phyloP scores from a whole-genome alignment of 2,329 filamentous ascomycete genomes.

The Penicillium brasilianum region DNA sequence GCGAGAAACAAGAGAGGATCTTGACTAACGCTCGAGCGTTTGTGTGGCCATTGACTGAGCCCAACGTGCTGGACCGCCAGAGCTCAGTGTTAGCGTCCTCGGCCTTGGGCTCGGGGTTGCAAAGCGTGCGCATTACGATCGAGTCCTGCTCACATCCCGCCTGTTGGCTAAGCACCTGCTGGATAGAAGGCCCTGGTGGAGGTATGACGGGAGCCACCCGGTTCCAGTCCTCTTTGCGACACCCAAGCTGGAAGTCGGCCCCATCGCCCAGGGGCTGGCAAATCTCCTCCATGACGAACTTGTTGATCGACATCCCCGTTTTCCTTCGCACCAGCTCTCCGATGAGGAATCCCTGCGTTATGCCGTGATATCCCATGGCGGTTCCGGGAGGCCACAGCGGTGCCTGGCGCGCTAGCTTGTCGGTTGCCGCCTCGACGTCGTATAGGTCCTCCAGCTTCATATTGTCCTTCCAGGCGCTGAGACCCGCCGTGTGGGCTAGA shows the following conservation, averaged over 20 bases:
- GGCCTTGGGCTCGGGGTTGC: background rate
- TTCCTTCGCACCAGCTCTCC: background rate
- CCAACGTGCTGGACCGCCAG: background rate
- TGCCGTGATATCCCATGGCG: background rate
- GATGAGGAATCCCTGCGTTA: background rate
- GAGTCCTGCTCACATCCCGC: background rate
- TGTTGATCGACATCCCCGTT: background rate
- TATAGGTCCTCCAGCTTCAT: background rate
- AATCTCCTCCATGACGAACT: background rate
- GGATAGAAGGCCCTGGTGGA: background rate
- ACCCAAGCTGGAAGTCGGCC: background rate
- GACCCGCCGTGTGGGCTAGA: background rate
- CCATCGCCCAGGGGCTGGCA: background rate
- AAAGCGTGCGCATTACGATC: background rate
- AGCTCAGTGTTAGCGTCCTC: background rate
- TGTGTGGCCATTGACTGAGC: background rate
- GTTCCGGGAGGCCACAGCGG: background rate
- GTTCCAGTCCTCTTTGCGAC: background rate
- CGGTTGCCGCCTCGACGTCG: background rate
- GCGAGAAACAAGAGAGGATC: background rate
- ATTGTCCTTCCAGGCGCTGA: background rate
- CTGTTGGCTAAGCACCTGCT: background rate
- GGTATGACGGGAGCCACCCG: background rate
- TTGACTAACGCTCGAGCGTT: background rate
- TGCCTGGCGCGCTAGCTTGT: background rate